phyloP scores from a whole-genome alignment of 345 rosid genomes.

The Salix koriyanagi region DNA sequence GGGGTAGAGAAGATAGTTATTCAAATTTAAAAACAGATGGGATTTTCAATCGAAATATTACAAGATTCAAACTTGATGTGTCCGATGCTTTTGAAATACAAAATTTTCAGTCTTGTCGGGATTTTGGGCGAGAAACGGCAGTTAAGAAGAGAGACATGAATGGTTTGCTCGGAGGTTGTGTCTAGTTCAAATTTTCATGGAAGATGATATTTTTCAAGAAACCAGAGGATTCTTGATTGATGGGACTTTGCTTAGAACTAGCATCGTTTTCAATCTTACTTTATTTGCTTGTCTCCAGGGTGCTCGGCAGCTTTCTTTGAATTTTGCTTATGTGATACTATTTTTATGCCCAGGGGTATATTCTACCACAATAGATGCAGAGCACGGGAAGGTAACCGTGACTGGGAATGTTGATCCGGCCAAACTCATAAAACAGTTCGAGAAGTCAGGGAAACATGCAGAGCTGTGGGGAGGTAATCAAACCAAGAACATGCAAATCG shows the following conservation, averaged over 20 bases:
- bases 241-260: background rate
- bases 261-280: background rate
- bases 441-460: constrained; percentile 85
- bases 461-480: constrained; percentile 67
- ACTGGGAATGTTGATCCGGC: constrained; percentile 77
- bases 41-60: background rate
- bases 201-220: background rate
- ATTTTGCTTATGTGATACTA: background rate
- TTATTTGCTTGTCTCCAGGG: background rate
- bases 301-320: background rate
- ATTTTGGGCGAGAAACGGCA: background rate
- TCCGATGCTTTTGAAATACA: background rate
- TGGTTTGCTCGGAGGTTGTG: background rate
- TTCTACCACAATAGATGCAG: constrained; percentile 52
- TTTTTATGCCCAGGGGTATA: constrained; percentile 58
- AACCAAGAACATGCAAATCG: constrained; percentile 47
- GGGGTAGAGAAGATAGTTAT: background rate
- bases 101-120: background rate
- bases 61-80: background rate
- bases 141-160: background rate
- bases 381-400: constrained; percentile 83
- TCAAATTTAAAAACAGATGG: background rate
- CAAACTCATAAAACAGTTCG: constrained; percentile 65
- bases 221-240: background rate
- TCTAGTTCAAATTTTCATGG: background rate